Evolutionary conservation across 139 green algal genomes (phyloP).

Genomic region (Pedinophyceae sp.): DNA sequence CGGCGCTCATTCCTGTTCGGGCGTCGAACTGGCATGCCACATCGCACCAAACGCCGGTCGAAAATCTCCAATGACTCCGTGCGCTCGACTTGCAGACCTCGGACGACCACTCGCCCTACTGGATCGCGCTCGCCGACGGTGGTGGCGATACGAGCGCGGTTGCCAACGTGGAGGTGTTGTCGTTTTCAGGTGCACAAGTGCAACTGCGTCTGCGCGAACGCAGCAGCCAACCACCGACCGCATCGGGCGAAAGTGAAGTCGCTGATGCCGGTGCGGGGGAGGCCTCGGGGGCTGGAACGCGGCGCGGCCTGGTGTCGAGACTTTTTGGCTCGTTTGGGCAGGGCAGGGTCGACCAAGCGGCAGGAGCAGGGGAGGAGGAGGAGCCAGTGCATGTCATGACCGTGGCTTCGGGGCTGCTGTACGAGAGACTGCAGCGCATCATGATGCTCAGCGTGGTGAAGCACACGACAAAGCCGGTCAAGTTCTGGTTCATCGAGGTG

Average conservation of each 20-base stretch:
- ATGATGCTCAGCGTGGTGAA: slow-evolving; percentile 88
- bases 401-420: slow-evolving; percentile 92
- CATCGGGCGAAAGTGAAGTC: slow-evolving; percentile 12
- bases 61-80: neutral
- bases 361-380: slow-evolving; percentile 7
- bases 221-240: neutral
- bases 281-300: neutral
- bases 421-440: slow-evolving; percentile 97
- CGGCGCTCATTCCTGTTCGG: no score
- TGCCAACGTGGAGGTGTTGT: slow-evolving; percentile 6
- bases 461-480: slow-evolving; percentile 68
- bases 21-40: no score
- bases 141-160: neutral
- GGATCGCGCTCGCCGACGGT: slow-evolving; percentile 9
- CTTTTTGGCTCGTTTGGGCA: neutral
- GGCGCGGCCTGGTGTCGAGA: neutral
- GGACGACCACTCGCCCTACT: neutral
- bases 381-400: slow-evolving; percentile 89
- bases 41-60: no score
- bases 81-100: neutral
- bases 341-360: neutral
- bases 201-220: slow-evolving; percentile 58
- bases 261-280: neutral
- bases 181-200: slow-evolving; percentile 44
- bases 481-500: slow-evolving; percentile 99